These are phyloP conservation scores for Xanthoconium purpureum DNA, from an alignment of 768 basidiomycete species.

Conservation along the genomic window DNA sequence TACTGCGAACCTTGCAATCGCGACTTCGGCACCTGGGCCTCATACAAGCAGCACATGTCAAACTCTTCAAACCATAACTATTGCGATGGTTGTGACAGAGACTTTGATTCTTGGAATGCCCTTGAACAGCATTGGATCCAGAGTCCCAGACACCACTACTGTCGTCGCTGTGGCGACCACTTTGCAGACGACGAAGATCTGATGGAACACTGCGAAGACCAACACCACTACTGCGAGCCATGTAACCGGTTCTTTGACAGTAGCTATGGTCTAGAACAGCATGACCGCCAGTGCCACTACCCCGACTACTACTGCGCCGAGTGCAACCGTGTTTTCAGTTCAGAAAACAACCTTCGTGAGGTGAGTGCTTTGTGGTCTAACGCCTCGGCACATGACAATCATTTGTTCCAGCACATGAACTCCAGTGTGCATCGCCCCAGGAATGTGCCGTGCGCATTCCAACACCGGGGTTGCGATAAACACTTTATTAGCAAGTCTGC, in stretches of 20 bases:
- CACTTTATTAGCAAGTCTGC: conserved; percentile 53
- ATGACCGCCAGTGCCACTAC: conserved; percentile 41
- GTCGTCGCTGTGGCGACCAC: conserved; percentile 47
- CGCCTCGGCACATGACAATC: neutral
- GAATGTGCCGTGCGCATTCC: conserved; percentile 38
- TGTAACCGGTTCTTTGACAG: conserved; percentile 45
- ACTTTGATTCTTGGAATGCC: conserved; percentile 39
- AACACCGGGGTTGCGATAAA: conserved; percentile 37
- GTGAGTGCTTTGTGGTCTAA: conserved; percentile 3
- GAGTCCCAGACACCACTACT: conserved; percentile 49
- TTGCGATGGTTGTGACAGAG: conserved; percentile 44
- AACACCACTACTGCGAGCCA: conserved; percentile 41
- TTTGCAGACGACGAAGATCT: conserved; percentile 37
- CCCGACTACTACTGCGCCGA: conserved; percentile 39
- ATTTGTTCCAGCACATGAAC: conserved; percentile 42
- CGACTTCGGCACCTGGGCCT: conserved; percentile 27
- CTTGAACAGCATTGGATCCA: conserved; percentile 53
- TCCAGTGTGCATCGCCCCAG: conserved; percentile 48
- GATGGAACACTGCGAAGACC: conserved; percentile 38
- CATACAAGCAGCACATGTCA: conserved; percentile 35
- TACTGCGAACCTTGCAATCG: conserved; percentile 41
- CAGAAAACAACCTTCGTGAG: conserved; percentile 15
- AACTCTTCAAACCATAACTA: conserved; percentile 40
- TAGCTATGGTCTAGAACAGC: conserved; percentile 42
- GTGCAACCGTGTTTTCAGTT: conserved; percentile 44